Percentiles rank a stretch among this genome's conserved stretches.
Evolutionary conservation across 805 yeast species (phyloP).

Genomic region (Blastobotrys muscicola): DNA sequence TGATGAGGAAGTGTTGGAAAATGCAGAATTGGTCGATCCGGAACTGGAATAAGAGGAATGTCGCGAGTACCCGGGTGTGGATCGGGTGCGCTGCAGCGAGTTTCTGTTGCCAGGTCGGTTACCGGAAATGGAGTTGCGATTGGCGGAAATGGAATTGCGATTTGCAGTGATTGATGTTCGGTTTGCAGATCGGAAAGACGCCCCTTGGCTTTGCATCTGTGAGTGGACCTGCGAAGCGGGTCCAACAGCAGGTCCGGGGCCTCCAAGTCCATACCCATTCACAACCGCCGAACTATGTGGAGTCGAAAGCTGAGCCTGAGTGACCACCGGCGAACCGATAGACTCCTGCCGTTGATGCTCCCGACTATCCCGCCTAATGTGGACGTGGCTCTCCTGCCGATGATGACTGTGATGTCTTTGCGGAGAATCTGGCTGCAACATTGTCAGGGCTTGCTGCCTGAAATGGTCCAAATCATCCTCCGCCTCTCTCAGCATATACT

Average conservation of each 20-base stretch:
- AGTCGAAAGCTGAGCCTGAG: no score
- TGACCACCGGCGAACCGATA: background rate
- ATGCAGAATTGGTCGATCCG: slow-evolving; percentile 2
- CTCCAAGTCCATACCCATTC: no score
- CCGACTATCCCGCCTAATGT: background rate
- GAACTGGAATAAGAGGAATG: background rate
- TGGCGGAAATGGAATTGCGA: background rate
- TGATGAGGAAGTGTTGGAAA: background rate
- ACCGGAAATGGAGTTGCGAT: no score
- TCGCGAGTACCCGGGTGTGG: background rate
- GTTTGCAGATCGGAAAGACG: background rate
- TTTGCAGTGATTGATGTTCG: background rate
- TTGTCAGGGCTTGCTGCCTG: slow-evolving; percentile 16
- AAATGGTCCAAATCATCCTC: slow-evolving; percentile 27
- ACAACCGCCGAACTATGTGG: no score
- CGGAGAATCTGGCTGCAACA: background rate
- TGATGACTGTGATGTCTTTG: background rate
- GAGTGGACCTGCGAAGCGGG: no score
- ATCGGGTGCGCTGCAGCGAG: background rate
- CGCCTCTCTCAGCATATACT: slow-evolving; percentile 26
- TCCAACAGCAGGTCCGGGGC: no score
- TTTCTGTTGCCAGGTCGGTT: no score
- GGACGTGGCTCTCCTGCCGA: background rate
- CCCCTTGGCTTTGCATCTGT: no score
- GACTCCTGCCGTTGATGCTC: background rate